phyloP scores from a whole-genome alignment of 2,329 filamentous ascomycete genomes.

The Didymella segeticola region DNA sequence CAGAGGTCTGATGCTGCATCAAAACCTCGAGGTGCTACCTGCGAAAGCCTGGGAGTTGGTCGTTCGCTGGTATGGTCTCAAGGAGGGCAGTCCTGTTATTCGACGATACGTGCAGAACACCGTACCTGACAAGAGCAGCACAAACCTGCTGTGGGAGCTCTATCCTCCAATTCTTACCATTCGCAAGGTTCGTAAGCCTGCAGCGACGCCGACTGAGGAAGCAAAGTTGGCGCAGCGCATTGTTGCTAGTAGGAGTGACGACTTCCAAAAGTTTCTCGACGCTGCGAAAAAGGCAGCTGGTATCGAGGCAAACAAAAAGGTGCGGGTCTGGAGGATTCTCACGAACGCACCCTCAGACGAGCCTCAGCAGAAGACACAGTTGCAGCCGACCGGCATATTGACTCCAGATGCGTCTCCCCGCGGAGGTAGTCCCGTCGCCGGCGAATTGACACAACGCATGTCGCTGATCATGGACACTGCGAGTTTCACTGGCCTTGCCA shows the following conservation, averaged over 20 bases:
- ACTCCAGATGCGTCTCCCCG: constrained; percentile 56
- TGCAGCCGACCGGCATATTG: constrained; percentile 47
- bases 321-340: constrained; percentile 76
- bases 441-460: constrained; percentile 46
- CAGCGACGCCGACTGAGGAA: constrained; percentile 66
- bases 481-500: constrained; percentile 67
- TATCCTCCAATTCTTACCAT: constrained; percentile 86
- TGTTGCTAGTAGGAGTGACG: constrained; percentile 73
- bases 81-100: constrained; percentile 73
- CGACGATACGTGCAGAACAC: constrained; percentile 80
- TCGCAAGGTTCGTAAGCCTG: constrained; percentile 73
- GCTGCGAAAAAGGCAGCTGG: constrained; percentile 72
- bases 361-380: constrained; percentile 29
- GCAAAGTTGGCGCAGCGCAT: constrained; percentile 69
- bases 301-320: constrained; percentile 73
- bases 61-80: constrained; percentile 80
- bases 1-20: constrained; percentile 66
- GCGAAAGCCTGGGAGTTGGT: constrained; percentile 82
- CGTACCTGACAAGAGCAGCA: constrained; percentile 59
- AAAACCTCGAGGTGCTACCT: constrained; percentile 79
- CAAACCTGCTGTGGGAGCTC: constrained; percentile 81
- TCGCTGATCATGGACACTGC: constrained; percentile 67
- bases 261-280: constrained; percentile 76
- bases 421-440: constrained; percentile 49
- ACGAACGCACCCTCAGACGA: constrained; percentile 51